Conservation (phyloP, 495 filamentous ascomycete genomes). For the Hypoxylon cercidicola region DNA sequence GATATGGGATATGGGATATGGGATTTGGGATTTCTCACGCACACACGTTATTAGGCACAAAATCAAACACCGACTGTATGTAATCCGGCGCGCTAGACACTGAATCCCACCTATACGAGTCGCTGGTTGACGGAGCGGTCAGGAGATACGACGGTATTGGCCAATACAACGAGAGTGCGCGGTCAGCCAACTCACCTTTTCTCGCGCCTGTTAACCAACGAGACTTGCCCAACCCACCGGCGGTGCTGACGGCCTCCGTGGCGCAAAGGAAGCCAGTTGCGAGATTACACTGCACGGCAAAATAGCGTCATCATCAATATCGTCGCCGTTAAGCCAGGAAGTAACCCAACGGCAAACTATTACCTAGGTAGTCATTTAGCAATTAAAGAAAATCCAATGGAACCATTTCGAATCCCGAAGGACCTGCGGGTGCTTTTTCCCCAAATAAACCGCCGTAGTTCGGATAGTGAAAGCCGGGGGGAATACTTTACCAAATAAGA, state of each 20-base stretch:
- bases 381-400: conserved; percentile 10
- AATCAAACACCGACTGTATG: conserved; percentile 43
- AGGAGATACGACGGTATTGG: conserved; percentile 47
- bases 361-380: conserved; percentile 14
- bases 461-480: conserved; percentile 26
- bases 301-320: conserved; percentile 27
- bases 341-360: conserved; percentile 24
- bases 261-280: conserved; percentile 39
- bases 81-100: conserved; percentile 21
- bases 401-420: conserved; percentile 22
- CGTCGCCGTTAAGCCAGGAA: conserved; percentile 17
- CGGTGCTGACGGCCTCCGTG: conserved; percentile 37
- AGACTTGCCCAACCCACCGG: conserved; percentile 34
- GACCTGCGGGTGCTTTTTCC: conserved; percentile 1
- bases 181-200: conserved; percentile 46
- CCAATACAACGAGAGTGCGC: conserved; percentile 36
- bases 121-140: conserved; percentile 40
- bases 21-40: conserved; percentile 42
- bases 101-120: conserved; percentile 39
- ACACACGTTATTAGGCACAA: conserved; percentile 35
- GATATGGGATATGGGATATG: conserved; percentile 6
- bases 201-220: conserved; percentile 20
- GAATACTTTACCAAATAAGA: conserved; percentile 1
- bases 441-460: conserved; percentile 16
- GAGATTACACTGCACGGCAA: conserved; percentile 27